phyloP scores from a whole-genome alignment of 768 basidiomycete genomes.

The Tubosaeta sp. region DNA sequence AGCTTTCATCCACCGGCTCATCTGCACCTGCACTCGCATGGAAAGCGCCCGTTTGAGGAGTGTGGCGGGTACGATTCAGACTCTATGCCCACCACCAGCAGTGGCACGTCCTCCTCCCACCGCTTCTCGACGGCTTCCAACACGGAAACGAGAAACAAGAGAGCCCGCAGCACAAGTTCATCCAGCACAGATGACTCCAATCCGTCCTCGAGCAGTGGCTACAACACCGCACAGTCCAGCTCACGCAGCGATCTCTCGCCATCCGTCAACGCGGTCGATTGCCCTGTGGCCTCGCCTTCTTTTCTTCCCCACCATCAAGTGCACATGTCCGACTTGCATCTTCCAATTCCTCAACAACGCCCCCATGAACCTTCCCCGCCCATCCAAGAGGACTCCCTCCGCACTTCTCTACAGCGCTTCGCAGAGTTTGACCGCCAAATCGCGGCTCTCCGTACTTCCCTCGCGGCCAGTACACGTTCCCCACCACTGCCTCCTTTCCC shows the following conservation, averaged over 20 bases:
- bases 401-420: slow-evolving; percentile 47
- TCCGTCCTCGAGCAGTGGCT: slow-evolving; percentile 34
- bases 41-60: slow-evolving; percentile 32
- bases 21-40: slow-evolving; percentile 24
- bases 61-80: slow-evolving; percentile 33
- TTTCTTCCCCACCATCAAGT: slow-evolving; percentile 45
- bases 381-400: slow-evolving; percentile 35
- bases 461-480: slow-evolving; percentile 23
- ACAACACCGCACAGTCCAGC: slow-evolving; percentile 33
- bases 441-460: slow-evolving; percentile 42
- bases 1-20: slow-evolving; percentile 20
- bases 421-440: slow-evolving; percentile 53
- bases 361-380: slow-evolving; percentile 11
- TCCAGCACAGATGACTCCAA: slow-evolving; percentile 34
- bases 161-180: slow-evolving; percentile 52
- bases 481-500: slow-evolving; percentile 24
- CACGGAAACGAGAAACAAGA: slow-evolving; percentile 51
- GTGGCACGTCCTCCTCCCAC: slow-evolving; percentile 17
- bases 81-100: slow-evolving; percentile 21
- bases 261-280: slow-evolving; percentile 10
- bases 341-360: slow-evolving; percentile 19
- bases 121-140: slow-evolving; percentile 18
- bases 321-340: slow-evolving; percentile 42
- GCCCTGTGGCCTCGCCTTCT: slow-evolving; percentile 24
- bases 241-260: slow-evolving; percentile 28